Evolutionary conservation across 768 basidiomycete species (phyloP).

Genomic region (Melanogaster broomeanus): DNA sequence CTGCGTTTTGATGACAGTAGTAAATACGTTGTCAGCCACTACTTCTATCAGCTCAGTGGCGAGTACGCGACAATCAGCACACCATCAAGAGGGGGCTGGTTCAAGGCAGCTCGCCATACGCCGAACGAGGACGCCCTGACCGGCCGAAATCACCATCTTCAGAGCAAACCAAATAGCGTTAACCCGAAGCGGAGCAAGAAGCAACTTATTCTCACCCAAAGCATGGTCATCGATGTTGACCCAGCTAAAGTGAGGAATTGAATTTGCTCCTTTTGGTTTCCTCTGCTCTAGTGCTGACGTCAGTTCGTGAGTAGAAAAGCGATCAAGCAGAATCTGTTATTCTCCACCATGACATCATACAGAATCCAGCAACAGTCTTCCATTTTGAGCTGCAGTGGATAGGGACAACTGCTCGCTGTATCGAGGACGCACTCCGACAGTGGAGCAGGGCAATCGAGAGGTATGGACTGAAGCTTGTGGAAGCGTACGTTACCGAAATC

Average conservation of each 20-base stretch:
- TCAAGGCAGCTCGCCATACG: conserved; percentile 48
- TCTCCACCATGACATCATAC: conserved; percentile 92
- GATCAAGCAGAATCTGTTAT: conserved; percentile 88
- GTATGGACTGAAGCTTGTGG: conserved; percentile 89
- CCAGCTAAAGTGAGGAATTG: conserved; percentile 65
- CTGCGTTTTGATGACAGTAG: neutral
- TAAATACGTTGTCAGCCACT: conserved; percentile 56
- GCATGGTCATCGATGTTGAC: conserved; percentile 89
- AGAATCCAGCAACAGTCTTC: conserved; percentile 92
- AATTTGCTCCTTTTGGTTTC: neutral
- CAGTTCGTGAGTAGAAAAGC: conserved; percentile 57
- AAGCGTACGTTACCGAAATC: conserved; percentile 92
- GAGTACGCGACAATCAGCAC: conserved; percentile 75
- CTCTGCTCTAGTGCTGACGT: conserved; percentile 9
- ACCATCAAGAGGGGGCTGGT: conserved; percentile 65
- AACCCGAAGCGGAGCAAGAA: conserved; percentile 53
- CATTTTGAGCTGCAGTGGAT: conserved; percentile 99
- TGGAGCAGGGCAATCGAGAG: conserved; percentile 85
- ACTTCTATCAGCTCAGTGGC: conserved; percentile 82
- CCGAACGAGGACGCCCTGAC: conserved; percentile 44
- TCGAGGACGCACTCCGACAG: conserved; percentile 83
- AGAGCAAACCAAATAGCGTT: conserved; percentile 36
- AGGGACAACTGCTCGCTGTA: conserved; percentile 86
- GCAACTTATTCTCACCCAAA: conserved; percentile 78
- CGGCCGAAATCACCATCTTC: conserved; percentile 38